Evolutionary conservation across 2,329 filamentous ascomycete genomes (phyloP).

Genomic region (Aphanoascus verrucosus): DNA sequence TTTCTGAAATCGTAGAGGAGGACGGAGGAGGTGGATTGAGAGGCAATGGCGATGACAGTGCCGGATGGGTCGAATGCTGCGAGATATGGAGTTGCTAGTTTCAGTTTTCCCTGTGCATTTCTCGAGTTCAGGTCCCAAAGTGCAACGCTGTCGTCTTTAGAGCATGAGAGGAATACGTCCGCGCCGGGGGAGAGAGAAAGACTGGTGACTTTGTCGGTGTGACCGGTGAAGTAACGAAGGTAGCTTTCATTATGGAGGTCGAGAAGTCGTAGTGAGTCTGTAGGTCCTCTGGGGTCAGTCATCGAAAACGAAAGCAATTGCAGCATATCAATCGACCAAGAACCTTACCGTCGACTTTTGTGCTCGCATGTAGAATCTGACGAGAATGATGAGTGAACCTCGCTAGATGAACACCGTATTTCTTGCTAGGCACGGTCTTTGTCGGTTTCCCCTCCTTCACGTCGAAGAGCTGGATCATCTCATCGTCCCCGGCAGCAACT

Average conservation of each 20-base stretch:
- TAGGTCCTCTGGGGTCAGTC: neutral
- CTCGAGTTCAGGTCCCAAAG: conserved; percentile 81
- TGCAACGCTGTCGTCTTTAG: conserved; percentile 79
- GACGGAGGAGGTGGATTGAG: conserved; percentile 64
- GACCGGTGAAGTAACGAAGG: conserved; percentile 90
- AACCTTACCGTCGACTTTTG: conserved; percentile 70
- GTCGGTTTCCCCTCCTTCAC: conserved; percentile 80
- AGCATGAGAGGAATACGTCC: conserved; percentile 87
- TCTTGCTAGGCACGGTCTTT: conserved; percentile 85
- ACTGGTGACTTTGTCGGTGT: conserved; percentile 72
- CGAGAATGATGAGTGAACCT: conserved; percentile 87
- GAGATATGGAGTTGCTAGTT: conserved; percentile 70
- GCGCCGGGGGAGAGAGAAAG: conserved; percentile 73
- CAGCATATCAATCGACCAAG: neutral
- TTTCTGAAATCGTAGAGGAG: conserved; percentile 89
- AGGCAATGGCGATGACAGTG: conserved; percentile 80
- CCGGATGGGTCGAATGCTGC: conserved; percentile 87
- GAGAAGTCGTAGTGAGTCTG: conserved; percentile 75
- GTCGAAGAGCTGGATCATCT: conserved; percentile 91
- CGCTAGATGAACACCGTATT: conserved; percentile 89
- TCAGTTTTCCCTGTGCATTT: conserved; percentile 67
- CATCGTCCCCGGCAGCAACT: conserved; percentile 84
- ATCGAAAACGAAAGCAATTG: neutral
- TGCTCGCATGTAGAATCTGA: conserved; percentile 89
- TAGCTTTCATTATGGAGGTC: conserved; percentile 88